These are phyloP conservation scores for Rhodotorula mucilaginosa DNA, from an alignment of 1,284 basidiomycete genomes.

Conservation along the genomic window DNA sequence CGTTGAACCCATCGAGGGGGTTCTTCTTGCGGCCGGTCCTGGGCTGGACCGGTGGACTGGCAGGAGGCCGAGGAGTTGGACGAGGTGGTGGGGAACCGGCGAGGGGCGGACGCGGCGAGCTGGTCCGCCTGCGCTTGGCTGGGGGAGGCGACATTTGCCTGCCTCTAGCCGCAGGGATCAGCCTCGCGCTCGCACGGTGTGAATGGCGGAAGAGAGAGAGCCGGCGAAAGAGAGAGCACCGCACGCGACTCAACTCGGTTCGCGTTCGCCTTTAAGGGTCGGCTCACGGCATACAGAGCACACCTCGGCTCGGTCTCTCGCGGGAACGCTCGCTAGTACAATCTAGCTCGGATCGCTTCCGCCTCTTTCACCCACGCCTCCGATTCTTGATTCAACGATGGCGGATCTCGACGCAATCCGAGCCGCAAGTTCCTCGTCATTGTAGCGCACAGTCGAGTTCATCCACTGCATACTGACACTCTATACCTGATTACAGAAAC, in stretches of 20 bases:
- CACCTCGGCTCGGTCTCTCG: too few species aligned
- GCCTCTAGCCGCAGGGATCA: too few species aligned
- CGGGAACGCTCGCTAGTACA: too few species aligned
- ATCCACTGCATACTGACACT: background rate
- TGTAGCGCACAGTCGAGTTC: too few species aligned
- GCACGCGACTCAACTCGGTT: too few species aligned
- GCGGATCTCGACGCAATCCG: slow-evolving; percentile 35
- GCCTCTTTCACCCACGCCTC: too few species aligned
- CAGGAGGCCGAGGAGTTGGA: background rate
- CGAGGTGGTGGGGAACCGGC: background rate
- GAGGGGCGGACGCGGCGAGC: background rate
- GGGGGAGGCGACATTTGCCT: slow-evolving; percentile 2
- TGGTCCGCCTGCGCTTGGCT: slow-evolving; percentile 7
- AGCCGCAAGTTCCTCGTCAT: slow-evolving; percentile 14
- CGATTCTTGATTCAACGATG: background rate
- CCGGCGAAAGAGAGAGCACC: too few species aligned
- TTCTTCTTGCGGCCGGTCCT: background rate
- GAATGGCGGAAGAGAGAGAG: too few species aligned
- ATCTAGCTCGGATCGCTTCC: too few species aligned
- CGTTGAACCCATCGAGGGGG: slow-evolving; percentile 23
- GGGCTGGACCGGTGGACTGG: background rate
- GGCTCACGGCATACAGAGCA: too few species aligned
- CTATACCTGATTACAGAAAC: slow-evolving; percentile 27
- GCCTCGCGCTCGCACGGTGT: too few species aligned
- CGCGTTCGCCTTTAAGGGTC: too few species aligned